phyloP scores from a whole-genome alignment of 768 basidiomycete species.

The Paxillus rubicundulus region DNA sequence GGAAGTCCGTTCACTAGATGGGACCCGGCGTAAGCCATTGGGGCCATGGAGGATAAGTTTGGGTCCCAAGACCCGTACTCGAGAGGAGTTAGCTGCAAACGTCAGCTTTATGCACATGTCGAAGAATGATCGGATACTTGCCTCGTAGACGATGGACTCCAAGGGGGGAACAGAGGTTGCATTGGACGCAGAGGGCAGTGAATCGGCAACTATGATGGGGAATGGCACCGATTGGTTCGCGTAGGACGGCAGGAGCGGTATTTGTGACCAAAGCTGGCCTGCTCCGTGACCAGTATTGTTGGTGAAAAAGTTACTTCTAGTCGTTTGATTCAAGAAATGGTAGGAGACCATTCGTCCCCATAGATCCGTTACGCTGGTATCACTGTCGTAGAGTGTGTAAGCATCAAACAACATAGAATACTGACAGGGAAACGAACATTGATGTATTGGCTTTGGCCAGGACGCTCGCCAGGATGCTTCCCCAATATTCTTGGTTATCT shows the following conservation, averaged over 20 bases:
- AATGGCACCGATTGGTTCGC: slow-evolving; percentile 53
- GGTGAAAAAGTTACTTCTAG: slow-evolving; percentile 55
- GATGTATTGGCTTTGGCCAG: slow-evolving; percentile 52
- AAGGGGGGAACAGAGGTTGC: slow-evolving; percentile 38
- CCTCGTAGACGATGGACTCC: slow-evolving; percentile 57
- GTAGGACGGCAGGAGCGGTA: slow-evolving; percentile 51
- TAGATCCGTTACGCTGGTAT: slow-evolving; percentile 63
- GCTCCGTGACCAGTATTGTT: slow-evolving; percentile 63
- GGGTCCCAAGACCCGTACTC: slow-evolving; percentile 79
- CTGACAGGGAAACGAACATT: slow-evolving; percentile 40
- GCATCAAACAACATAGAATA: background rate
- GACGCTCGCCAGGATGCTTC: slow-evolving; percentile 52
- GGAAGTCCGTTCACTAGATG: slow-evolving; percentile 56
- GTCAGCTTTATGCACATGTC: slow-evolving; percentile 4
- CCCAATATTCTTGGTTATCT: slow-evolving; percentile 52
- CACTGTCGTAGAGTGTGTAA: slow-evolving; percentile 33
- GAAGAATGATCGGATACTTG: slow-evolving; percentile 27
- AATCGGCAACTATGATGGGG: slow-evolving; percentile 63
- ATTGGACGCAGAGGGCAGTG: slow-evolving; percentile 46
- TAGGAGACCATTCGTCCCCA: slow-evolving; percentile 66
- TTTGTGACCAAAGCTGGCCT: slow-evolving; percentile 66
- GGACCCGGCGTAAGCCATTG: slow-evolving; percentile 63
- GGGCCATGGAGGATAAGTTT: slow-evolving; percentile 64
- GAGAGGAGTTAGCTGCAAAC: slow-evolving; percentile 51
- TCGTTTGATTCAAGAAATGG: slow-evolving; percentile 71